Percentiles rank a stretch among this genome's conserved stretches.
Conservation (phyloP, 345 rosid species). For the Cardamine resedifolia region DNA sequence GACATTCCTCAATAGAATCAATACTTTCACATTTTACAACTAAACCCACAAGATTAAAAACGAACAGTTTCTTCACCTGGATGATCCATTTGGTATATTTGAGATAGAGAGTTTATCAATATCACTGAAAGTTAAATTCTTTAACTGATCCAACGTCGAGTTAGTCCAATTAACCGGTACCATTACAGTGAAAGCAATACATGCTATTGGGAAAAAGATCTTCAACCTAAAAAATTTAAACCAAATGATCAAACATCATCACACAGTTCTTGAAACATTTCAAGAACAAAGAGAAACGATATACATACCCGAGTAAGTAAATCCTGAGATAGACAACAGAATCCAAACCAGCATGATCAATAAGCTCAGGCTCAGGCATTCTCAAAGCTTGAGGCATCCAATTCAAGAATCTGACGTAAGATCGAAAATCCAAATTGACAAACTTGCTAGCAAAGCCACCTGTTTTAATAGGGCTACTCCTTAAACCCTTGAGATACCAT, state of each 20-base stretch:
- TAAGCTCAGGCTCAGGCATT: conserved; percentile 94
- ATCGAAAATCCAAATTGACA: conserved; percentile 74
- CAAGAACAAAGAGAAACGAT: not conserved
- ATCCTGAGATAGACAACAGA: conserved; percentile 86
- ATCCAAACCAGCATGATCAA: conserved; percentile 89
- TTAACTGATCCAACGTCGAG: conserved; percentile 49
- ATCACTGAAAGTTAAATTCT: conserved; percentile 55
- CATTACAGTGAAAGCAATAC: conserved; percentile 65
- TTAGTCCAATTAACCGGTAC: conserved; percentile 94
- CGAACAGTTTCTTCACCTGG: conserved; percentile 43
- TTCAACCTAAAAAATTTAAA: conserved; percentile 61
- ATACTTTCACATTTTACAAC: not conserved
- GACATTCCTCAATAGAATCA: not conserved
- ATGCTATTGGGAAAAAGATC: conserved; percentile 75
- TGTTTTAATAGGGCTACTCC: conserved; percentile 54
- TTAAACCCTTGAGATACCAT: conserved; percentile 85
- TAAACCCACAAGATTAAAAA: not conserved
- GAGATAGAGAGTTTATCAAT: conserved; percentile 91
- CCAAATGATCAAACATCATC: not conserved
- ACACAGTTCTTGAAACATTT: not conserved
- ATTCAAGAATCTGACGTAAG: conserved; percentile 64
- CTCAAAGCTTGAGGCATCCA: conserved; percentile 94
- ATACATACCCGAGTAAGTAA: conserved; percentile 67
- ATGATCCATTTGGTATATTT: conserved; percentile 74
- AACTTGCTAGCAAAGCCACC: conserved; percentile 69